A percentile compares a stretch with the other conserved stretches of the same genome.
These are phyloP conservation scores for Rubia peregrina DNA, from an alignment of 305 asterid genomes.

Conservation along the genomic window DNA sequence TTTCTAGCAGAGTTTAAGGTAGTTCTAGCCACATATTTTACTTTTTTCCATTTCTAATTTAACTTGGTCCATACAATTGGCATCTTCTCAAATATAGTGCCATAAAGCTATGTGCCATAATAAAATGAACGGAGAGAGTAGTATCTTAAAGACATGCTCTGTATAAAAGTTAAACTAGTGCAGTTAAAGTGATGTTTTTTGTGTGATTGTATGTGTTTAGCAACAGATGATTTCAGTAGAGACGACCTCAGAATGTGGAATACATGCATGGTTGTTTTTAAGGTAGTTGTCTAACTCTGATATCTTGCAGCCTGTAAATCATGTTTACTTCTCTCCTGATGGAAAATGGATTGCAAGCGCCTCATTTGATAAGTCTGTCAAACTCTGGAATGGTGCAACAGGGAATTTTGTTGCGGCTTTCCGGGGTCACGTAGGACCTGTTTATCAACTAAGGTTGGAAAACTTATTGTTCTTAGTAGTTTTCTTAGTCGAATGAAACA, in stretches of 20 bases:
- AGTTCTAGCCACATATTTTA: too few species aligned
- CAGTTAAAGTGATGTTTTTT: not conserved
- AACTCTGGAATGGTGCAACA: conserved; percentile 85
- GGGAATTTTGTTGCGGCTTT: conserved; percentile 86
- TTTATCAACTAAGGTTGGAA: conserved; percentile 81
- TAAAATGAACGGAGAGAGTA: too few species aligned
- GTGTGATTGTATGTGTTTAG: not conserved
- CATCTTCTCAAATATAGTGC: too few species aligned
- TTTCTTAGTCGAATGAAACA: conserved; percentile 11
- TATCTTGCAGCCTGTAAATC: conserved; percentile 74
- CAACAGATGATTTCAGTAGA: not conserved
- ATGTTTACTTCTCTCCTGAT: conserved; percentile 93
- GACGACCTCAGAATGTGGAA: not conserved
- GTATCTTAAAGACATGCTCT: not conserved
- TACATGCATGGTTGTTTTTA: not conserved
- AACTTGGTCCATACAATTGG: too few species aligned
- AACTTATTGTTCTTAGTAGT: not conserved
- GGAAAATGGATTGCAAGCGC: conserved; percentile 96
- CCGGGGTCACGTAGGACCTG: conserved; percentile 96
- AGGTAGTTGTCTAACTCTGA: conserved; percentile 5
- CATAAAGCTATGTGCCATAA: too few species aligned
- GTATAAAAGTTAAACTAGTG: not conserved
- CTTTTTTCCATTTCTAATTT: too few species aligned
- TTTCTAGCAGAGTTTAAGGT: too few species aligned
- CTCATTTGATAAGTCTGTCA: conserved; percentile 92